A percentile compares a stretch with the other conserved stretches of the same genome.
phyloP scores from a whole-genome alignment of 768 basidiomycete species.

The Termitomyces sp. region DNA sequence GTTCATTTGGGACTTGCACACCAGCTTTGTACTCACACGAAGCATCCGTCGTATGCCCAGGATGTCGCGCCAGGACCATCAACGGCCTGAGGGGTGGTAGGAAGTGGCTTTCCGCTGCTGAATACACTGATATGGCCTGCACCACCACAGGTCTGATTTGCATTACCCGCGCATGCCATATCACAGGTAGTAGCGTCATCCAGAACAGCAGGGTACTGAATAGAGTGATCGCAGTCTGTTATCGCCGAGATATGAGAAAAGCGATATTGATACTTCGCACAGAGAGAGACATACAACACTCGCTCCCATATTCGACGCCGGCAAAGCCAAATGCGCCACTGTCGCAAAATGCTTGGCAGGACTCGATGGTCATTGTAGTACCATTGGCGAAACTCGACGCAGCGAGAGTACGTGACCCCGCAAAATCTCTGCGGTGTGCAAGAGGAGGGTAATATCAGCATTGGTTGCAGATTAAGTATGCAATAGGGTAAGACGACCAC shows the following conservation, averaged over 20 bases:
- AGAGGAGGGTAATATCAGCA: background rate
- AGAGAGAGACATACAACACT: constrained; percentile 10
- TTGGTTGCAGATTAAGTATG: background rate
- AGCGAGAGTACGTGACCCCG: constrained; percentile 8
- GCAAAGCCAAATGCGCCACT: constrained; percentile 4
- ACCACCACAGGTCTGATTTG: constrained; percentile 9
- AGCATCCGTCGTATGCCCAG: constrained; percentile 3
- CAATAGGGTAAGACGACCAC: background rate
- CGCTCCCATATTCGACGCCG: constrained; percentile 11
- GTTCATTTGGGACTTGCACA: no score
- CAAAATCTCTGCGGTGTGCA: constrained; percentile 1
- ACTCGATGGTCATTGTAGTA: constrained; percentile 7
- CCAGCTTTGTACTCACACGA: background rate
- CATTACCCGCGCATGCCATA: constrained; percentile 6
- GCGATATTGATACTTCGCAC: background rate
- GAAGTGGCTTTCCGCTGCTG: constrained; percentile 3
- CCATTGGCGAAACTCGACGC: background rate
- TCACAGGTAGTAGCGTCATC: constrained; percentile 4
- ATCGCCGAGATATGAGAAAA: background rate
- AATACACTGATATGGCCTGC: constrained; percentile 8
- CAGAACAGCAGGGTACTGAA: constrained; percentile 6
- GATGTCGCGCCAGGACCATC: background rate
- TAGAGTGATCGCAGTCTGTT: constrained; percentile 9
- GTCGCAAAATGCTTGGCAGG: constrained; percentile 8
- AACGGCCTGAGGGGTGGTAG: constrained; percentile 2